A percentile compares a stretch with the other conserved stretches of the same genome.
phyloP scores from a whole-genome alignment of 164 flowering plant genomes.

The Macadamia tetraphylla region DNA sequence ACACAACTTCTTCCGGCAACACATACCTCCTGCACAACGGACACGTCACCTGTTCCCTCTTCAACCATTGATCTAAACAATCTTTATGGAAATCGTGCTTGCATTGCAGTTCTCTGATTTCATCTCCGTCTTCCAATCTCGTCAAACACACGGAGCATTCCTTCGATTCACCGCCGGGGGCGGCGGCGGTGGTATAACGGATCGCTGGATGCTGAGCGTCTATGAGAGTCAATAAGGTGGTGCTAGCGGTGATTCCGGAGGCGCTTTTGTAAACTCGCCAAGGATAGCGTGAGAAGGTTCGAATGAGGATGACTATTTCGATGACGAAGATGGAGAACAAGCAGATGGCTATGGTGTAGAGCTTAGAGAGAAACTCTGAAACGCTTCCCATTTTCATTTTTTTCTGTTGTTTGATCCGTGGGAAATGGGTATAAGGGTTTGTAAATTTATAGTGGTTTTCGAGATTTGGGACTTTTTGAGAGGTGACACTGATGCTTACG shows the following conservation, averaged over 20 bases:
- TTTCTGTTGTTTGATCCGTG: no score
- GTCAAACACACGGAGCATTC: conserved; percentile 46
- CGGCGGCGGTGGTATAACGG: conserved; percentile 7
- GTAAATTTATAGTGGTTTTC: no score
- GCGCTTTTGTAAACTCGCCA: background rate
- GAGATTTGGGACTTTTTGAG: no score
- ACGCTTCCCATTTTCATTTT: no score
- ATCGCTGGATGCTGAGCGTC: conserved; percentile 28
- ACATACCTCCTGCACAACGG: conserved; percentile 37
- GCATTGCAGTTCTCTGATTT: conserved; percentile 34
- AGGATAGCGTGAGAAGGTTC: conserved; percentile 7
- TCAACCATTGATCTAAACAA: conserved; percentile 46
- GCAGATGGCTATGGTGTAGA: conserved; percentile 28
- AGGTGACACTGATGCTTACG: no score
- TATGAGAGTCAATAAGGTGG: conserved; percentile 16
- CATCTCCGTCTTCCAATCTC: conserved; percentile 37
- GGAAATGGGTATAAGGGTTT: no score
- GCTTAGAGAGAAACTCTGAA: conserved; percentile 22
- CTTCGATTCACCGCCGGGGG: background rate
- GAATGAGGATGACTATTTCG: conserved; percentile 21
- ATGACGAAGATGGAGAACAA: conserved; percentile 27
- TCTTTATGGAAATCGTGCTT: conserved; percentile 43
- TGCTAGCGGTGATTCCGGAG: conserved; percentile 7
- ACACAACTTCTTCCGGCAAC: conserved; percentile 24
- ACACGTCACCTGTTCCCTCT: conserved; percentile 32